Evolutionary conservation across 1,284 basidiomycete species (phyloP), one percentile per base, ranked within the genome.

Genomic region (Wolfiporia cocos): DNA sequence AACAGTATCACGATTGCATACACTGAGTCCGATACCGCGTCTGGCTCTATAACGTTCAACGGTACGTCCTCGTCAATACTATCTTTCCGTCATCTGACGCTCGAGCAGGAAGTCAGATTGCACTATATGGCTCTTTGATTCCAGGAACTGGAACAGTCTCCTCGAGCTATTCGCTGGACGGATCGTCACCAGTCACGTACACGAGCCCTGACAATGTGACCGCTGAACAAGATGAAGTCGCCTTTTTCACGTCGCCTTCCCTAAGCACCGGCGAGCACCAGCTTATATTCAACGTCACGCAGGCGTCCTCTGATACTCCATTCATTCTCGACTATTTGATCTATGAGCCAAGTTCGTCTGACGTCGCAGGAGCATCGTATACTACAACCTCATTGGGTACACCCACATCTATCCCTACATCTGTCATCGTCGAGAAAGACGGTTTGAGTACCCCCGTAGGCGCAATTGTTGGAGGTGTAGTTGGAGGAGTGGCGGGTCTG

Each of bases 281-380:
- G 29, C 31, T 52, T 33, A 15, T 39, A 5, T 37, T 50, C 17
- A 44, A 40, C n/a, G 45, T 49, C 21, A 47, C 41, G 12, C 41
- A 42, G 26, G 49, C 42, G 10, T 40, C 49, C 4, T 30, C 20
- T 2, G 41, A 42, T 12, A 34, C 24, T 12, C 38, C 47, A 5
- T 54, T 29, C 33, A 24, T 48, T 19, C 40, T 52, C 33, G 49
- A 52, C 22, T 54, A 46, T 34, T 22, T 52, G 19, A 14, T 43
- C 11, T 43, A 43, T 28, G 31, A 37, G 12, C 44, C 50, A 15
- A 18, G 37, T 5, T 36, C 42, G 3, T 30, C 42, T 15, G 21
- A 33, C 6, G 17, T 28, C 35, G 2, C 15, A 26, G 36, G 29
- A 3, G 22, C 42, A 10, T 6, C 30, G 6, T 39, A 24, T 19